Percentiles rank a stretch among this genome's conserved stretches.
These are phyloP conservation scores for Solanum dulcamara DNA, from an alignment of 257 asterid genomes.

Conservation along the genomic window DNA sequence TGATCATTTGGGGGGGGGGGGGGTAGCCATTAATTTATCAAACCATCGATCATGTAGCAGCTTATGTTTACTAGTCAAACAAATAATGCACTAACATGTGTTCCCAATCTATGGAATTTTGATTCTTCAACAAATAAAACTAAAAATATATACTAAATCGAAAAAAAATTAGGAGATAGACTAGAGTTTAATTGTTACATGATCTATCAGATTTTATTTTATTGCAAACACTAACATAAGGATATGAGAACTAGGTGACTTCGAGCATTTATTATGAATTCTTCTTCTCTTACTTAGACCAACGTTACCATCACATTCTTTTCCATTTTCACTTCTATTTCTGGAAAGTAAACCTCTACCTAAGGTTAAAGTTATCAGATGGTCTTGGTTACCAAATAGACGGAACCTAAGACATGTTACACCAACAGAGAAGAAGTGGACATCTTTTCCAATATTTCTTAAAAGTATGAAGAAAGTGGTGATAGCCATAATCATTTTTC, in stretches of 20 bases:
- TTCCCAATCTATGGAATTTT: background rate
- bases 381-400: background rate
- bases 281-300: background rate
- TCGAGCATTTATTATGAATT: background rate
- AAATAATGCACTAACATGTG: background rate
- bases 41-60: background rate
- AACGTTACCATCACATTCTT: background rate
- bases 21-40: background rate
- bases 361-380: background rate
- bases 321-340: background rate
- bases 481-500: background rate
- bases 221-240: background rate
- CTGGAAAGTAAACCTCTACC: background rate
- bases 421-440: background rate
- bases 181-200: background rate
- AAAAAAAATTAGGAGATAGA: background rate
- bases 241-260: background rate
- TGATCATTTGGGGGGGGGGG: background rate
- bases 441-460: background rate
- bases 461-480: background rate
- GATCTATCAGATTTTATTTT: background rate
- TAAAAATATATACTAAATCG: background rate
- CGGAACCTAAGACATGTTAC: background rate
- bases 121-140: background rate
- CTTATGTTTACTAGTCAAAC: background rate